Evolutionary conservation across 345 rosid genomes (phyloP), one percentile per base, ranked within the genome.

Genomic region (Eucalyptus grandis): DNA sequence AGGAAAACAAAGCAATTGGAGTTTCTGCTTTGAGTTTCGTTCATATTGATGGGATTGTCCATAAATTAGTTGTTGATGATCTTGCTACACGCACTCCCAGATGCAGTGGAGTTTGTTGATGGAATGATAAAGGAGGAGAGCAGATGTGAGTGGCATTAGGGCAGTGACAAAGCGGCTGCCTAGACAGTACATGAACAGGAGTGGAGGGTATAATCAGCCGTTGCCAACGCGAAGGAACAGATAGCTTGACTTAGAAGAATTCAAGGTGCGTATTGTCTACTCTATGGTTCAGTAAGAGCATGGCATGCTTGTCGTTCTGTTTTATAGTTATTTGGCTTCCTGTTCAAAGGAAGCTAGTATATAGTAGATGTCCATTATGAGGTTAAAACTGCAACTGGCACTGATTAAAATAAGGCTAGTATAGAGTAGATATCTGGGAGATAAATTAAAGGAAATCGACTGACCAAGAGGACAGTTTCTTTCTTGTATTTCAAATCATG

Each of bases 111-210:
- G 26, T 69, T 69, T 9, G 13, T 34, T 69, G 82, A 69, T 69
- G 82, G 44, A 69, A 69, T 34, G 1, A 19, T 16, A 21, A 9
- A 34, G 81, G 44, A 69, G 81, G 43, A 69, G 81, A 15, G 94
- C 95, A 8, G 98, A 96, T 47, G 92, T 96, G 11, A 96, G 98
- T 88, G 96, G 98, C 26, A 93, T 98, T 72, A 93, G 96, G 87
- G 93, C 94, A 15, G 97, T 93, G 58, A 94, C 95, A 26, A 98
- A 98, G 92, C 92, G 97, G 62, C 98, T 94, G 94, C 99, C 99
- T 0, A 90, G 96, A 87, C 96, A 97, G 95, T 97, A 95, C 82
- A 96, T 96, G 99, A 96, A 98, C 89, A 94, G 99, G n/a, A 93
- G 98, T 81, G 99, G 98, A 49, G 98, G 98, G 8, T 98, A 97